Evolutionary conservation across 2,329 filamentous ascomycete genomes (phyloP).

Genomic region (Ophiostoma novo-ulmi): DNA sequence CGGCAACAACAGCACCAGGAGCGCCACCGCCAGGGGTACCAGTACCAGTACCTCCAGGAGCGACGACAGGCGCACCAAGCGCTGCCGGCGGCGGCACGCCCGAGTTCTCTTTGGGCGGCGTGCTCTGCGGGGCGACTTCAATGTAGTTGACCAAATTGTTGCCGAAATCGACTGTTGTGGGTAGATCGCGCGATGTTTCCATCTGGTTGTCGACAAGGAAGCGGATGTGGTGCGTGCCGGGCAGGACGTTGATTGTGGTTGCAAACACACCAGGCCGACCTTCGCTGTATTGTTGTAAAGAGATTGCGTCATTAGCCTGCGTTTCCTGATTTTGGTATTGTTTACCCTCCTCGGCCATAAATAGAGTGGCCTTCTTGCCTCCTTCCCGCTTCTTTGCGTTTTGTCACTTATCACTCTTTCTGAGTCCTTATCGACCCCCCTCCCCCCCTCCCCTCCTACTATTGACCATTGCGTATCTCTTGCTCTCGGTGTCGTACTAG

Average conservation of each 20-base stretch:
- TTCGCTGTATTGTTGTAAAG: conserved; percentile 37
- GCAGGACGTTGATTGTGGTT: conserved; percentile 74
- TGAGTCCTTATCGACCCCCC: background rate
- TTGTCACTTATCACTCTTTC: conserved; percentile 13
- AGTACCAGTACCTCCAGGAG: conserved; percentile 31
- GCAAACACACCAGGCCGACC: conserved; percentile 62
- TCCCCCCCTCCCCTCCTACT: conserved; percentile 2
- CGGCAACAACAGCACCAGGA: background rate
- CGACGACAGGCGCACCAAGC: conserved; percentile 24
- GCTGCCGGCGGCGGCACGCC: background rate
- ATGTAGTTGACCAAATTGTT: conserved; percentile 99
- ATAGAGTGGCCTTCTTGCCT: background rate
- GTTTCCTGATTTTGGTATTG: conserved; percentile 1
- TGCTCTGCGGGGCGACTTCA: conserved; percentile 76
- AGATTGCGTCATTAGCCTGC: conserved; percentile 9
- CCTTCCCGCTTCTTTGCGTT: background rate
- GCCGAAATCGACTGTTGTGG: conserved; percentile 94
- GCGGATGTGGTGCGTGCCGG: conserved; percentile 93
- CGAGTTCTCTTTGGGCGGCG: conserved; percentile 36
- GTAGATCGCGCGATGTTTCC: conserved; percentile 78
- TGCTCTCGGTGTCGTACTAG: background rate
- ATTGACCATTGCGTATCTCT: background rate
- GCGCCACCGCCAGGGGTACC: background rate
- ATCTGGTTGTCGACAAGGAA: conserved; percentile 94
- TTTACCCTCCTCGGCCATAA: background rate